Base-by-base conservation (phyloP, 2,329 filamentous ascomycete species). In the Fusarium longipes region DNA sequence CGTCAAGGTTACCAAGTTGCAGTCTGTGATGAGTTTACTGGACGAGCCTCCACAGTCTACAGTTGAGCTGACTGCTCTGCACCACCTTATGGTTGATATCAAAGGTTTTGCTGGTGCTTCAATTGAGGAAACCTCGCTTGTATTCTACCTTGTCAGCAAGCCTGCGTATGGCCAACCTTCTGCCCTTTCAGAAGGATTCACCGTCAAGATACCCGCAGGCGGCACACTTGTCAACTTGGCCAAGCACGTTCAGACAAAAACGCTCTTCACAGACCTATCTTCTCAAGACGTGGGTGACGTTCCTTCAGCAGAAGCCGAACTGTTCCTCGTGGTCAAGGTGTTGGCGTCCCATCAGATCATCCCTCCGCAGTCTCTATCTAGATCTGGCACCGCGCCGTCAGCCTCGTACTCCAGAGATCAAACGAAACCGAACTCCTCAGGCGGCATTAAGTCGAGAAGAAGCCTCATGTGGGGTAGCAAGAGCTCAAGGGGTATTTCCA, bases 1-100 rank as follows among this genome's bases (percentile, higher is more conserved):
- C 6, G 91, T 98, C 27, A 92, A 97, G 59, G 87, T 97, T 68
- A 95, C 95, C 8, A 93, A 89, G 75, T 82, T 98, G 57, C 96
- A 99, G 81, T 96, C 96, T 6, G 88, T 94, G 75, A 99, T 99
- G 96, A 97, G 93, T 78, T 86, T 98, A 73, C 83, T 99, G 43
- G 91, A 97, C 58, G 91, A 92, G 70, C 88, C 90, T n/a, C 94
- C 93, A 1, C 86, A 87, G 20, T 83, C 87, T 6, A 82, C 87
- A 11, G 79, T 87, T 17, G 93, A 93, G 70, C 85, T 90, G 48
- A 89, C 87, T 1, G 84, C 92, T 33, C 81, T 97, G 52, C 92
- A 97, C 75, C 91, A 98, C 71, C 79, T 96, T 7, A 83, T 97
- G 59, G 86, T 97, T 29, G 93, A 97, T 71, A 86, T 98, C 63